phyloP scores from a whole-genome alignment of 441 rosid species.

The Brassica balearica region DNA sequence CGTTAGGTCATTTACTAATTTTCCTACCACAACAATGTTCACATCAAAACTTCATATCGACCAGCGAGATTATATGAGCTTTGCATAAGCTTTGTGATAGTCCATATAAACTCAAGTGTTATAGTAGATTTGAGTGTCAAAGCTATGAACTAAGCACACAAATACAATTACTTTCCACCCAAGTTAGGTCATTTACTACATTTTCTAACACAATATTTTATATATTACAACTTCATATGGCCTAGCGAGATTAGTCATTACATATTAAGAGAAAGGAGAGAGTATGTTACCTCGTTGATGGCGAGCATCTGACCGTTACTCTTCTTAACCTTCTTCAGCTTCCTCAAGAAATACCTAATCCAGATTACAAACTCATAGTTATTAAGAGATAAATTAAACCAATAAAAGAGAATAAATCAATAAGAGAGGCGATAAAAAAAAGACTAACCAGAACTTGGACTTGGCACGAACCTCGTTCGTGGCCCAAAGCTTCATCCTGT shows the following conservation, averaged over 20 bases:
- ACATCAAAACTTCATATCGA: too few relatives aligned
- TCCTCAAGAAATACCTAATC: conserved; percentile 65
- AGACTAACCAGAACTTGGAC: conserved; percentile 57
- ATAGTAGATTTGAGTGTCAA: neutral
- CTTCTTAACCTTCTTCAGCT: conserved; percentile 69
- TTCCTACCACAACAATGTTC: too few relatives aligned
- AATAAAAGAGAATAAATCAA: neutral
- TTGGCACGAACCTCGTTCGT: conserved; percentile 59
- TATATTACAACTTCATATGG: neutral
- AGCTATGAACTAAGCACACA: neutral
- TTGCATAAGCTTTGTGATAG: too few relatives aligned
- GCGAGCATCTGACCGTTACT: conserved; percentile 72
- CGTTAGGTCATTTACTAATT: too few relatives aligned
- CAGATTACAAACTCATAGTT: neutral
- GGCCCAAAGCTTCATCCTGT: conserved; percentile 61
- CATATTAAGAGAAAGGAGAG: neutral
- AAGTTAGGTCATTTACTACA: neutral
- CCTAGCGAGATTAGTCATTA: neutral
- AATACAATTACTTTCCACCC: neutral
- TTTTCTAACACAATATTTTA: neutral
- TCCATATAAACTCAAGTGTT: neutral
- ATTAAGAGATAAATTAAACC: neutral
- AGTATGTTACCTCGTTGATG: conserved; percentile 60
- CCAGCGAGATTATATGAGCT: too few relatives aligned
- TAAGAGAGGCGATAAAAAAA: neutral